These are phyloP conservation scores for Quercus mongolica DNA, from an alignment of 306 rosid genomes.

Conservation along the genomic window DNA sequence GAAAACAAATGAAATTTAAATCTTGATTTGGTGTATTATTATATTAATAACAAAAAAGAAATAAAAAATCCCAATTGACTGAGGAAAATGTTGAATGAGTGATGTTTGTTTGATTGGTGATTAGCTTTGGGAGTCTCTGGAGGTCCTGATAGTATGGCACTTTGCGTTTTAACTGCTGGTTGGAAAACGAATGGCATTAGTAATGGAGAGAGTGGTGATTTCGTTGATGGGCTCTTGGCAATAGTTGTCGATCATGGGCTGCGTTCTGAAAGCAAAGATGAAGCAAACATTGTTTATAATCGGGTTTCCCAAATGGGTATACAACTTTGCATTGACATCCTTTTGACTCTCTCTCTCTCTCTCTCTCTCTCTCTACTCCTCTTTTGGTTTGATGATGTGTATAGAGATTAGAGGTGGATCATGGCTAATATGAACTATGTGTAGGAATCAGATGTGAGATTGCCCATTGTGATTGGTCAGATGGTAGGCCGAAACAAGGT, in stretches of 20 bases:
- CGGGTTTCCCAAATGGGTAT: conserved; percentile 75
- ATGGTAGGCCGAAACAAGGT: conserved; percentile 83
- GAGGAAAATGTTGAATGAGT: neutral
- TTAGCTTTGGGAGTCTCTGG: conserved; percentile 97
- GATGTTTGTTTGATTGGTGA: conserved; percentile 15
- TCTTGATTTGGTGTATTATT: neutral
- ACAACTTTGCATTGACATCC: neutral
- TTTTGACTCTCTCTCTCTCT: neutral
- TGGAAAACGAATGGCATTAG: conserved; percentile 64
- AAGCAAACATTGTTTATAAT: conserved; percentile 56
- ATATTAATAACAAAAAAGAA: neutral
- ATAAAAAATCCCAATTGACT: neutral
- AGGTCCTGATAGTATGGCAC: conserved; percentile 95
- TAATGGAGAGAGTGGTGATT: conserved; percentile 38
- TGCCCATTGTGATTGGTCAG: conserved; percentile 69
- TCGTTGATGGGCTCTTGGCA: conserved; percentile 72
- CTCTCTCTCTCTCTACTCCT: neutral
- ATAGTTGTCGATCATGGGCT: conserved; percentile 83
- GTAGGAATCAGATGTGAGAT: conserved; percentile 79
- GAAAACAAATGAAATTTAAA: neutral
- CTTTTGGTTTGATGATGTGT: conserved; percentile 13
- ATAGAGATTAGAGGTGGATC: conserved; percentile 8
- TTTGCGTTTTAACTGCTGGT: conserved; percentile 62
- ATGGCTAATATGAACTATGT: conserved; percentile 19
- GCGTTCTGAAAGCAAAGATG: conserved; percentile 87